A percentile compares a stretch with the other conserved stretches of the same genome.
phyloP scores from a whole-genome alignment of 2,329 filamentous ascomycete species.

The Colletotrichum sp. region DNA sequence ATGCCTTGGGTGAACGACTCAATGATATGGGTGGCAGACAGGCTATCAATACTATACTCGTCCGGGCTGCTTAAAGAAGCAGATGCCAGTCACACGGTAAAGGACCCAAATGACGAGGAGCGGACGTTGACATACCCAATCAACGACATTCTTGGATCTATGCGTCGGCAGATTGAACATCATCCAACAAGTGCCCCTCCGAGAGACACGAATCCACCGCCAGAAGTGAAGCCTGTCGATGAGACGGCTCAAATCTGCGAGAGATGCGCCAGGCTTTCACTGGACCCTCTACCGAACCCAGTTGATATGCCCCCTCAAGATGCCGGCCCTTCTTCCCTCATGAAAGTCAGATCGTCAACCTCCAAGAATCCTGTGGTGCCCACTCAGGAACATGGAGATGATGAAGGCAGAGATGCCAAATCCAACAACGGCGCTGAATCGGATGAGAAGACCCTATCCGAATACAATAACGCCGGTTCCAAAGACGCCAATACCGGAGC shows the following conservation, averaged over 20 bases:
- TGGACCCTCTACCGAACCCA: neutral
- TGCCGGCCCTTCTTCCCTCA: neutral
- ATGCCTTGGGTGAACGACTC: neutral
- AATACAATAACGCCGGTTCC: neutral
- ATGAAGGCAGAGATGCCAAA: neutral
- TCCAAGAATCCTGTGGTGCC: neutral
- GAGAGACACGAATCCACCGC: neutral
- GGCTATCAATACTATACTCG: neutral
- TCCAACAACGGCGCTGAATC: neutral
- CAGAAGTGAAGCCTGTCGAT: neutral
- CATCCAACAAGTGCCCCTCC: neutral
- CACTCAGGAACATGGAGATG: neutral
- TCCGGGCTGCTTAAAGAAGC: neutral
- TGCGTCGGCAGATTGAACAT: neutral
- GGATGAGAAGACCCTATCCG: neutral
- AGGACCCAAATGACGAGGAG: neutral
- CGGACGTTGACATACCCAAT: neutral
- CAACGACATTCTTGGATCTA: neutral
- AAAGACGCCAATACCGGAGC: neutral
- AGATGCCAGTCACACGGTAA: neutral
- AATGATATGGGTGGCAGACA: neutral
- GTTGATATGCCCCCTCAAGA: neutral
- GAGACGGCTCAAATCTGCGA: neutral
- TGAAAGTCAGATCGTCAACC: neutral
- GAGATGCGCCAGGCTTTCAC: neutral